Conservation (phyloP, 1,139 yeast species). For the Geotrichum cucujoidarum region DNA sequence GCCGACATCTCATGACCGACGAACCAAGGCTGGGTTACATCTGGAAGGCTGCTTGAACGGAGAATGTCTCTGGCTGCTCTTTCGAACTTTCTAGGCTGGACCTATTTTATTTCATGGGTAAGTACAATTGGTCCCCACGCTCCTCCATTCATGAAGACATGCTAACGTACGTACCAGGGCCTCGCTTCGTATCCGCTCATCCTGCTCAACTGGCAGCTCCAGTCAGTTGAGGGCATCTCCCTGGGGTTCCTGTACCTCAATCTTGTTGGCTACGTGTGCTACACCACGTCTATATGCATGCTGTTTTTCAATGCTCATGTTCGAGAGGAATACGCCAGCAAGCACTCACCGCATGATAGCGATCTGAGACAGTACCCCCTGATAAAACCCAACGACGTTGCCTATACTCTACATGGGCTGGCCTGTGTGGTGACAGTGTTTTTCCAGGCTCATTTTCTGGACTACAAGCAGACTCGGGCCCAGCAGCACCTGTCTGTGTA, state of each 20-base stretch:
- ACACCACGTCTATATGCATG: slow-evolving; percentile 39
- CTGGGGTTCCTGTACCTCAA: slow-evolving; percentile 43
- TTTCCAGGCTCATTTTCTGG: slow-evolving; percentile 39
- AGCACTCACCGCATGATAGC: slow-evolving; percentile 27
- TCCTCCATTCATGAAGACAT: too few relatives aligned
- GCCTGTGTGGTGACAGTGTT: slow-evolving; percentile 35
- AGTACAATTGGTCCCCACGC: too few relatives aligned
- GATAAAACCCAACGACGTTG: slow-evolving; percentile 43
- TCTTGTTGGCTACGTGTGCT: slow-evolving; percentile 42
- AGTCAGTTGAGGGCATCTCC: slow-evolving; percentile 45
- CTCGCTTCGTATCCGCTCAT: slow-evolving; percentile 47
- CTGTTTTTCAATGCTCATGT: slow-evolving; percentile 39
- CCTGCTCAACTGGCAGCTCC: slow-evolving; percentile 36
- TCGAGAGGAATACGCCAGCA: slow-evolving; percentile 39
- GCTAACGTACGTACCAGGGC: slow-evolving; percentile 33
- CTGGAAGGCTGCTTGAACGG: background rate
- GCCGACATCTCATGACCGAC: too few relatives aligned
- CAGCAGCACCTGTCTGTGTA: slow-evolving; percentile 31
- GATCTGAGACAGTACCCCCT: slow-evolving; percentile 35
- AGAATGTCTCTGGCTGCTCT: slow-evolving; percentile 11
- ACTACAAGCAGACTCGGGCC: slow-evolving; percentile 28
- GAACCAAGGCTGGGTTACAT: too few relatives aligned
- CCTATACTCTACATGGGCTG: slow-evolving; percentile 44
- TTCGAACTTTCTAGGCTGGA: slow-evolving; percentile 32
- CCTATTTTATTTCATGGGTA: slow-evolving; percentile 32